phyloP scores from a whole-genome alignment of 1,284 basidiomycete species.

The Polyporus tsugae region DNA sequence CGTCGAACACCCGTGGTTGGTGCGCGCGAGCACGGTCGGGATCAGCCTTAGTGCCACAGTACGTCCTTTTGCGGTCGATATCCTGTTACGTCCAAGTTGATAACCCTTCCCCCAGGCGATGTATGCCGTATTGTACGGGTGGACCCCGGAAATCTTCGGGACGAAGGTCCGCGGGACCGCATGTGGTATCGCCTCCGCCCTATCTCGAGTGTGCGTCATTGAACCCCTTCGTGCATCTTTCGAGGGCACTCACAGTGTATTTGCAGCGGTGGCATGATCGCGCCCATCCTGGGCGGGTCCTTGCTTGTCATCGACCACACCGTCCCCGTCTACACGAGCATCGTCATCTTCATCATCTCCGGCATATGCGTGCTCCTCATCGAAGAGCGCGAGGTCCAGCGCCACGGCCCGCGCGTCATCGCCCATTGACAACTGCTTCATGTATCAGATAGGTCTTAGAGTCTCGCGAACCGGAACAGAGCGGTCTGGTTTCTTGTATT shows the following conservation, averaged over 20 bases:
- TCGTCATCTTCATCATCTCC: slow-evolving; percentile 74
- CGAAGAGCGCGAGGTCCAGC: slow-evolving; percentile 45
- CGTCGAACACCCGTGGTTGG: slow-evolving; percentile 67
- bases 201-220: slow-evolving; percentile 84
- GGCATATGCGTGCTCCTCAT: slow-evolving; percentile 74
- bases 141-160: slow-evolving; percentile 92
- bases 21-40: slow-evolving; percentile 81
- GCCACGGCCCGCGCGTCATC: slow-evolving; percentile 32
- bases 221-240: background rate
- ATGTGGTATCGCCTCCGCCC: slow-evolving; percentile 89
- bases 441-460: slow-evolving; percentile 1
- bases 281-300: slow-evolving; percentile 86
- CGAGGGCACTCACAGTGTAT: slow-evolving; percentile 17
- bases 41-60: slow-evolving; percentile 87
- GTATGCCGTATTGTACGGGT: slow-evolving; percentile 92
- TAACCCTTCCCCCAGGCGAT: slow-evolving; percentile 62
- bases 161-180: slow-evolving; percentile 92
- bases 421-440: slow-evolving; percentile 37
- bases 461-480: background rate
- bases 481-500: slow-evolving; percentile 5
- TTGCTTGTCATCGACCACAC: slow-evolving; percentile 77
- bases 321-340: slow-evolving; percentile 83
- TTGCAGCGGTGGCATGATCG: slow-evolving; percentile 87
- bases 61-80: slow-evolving; percentile 35
- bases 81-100: background rate